Base-by-base conservation (phyloP, 2,329 filamentous ascomycete genomes). In the Cercospora janseana region DNA sequence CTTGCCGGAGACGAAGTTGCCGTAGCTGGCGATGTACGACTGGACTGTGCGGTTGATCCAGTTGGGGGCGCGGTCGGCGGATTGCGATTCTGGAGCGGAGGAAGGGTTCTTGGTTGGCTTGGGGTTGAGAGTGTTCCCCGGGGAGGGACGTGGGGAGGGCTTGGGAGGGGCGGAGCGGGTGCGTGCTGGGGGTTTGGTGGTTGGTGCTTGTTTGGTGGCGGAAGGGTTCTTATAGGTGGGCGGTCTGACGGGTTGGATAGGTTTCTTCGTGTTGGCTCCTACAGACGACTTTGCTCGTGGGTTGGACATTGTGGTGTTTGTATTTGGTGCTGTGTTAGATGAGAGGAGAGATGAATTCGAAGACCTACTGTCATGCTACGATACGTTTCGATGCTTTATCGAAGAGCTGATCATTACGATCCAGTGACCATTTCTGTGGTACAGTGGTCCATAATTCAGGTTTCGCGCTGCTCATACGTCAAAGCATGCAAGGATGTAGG, bases 21-120 rank as follows among this genome's bases (percentile, higher is more conserved):
- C 73, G 4, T 72, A 69, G 24, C 72, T 70, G 3, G 71, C 63
- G 20, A 75, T 69, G 23, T 63, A 69, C 57, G 65, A 64, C 58
- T 73, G 71, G 6, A 74, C 70, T 24, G 69, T 69, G 46, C 67
- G 68, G 49, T 70, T 73, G 57, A 77, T 67, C 73, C 73, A 77
- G 59, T 72, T 73, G 62, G 63, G 69, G 4, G 56, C 21, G n/a
- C 35, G 35, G 45, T 52, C 48, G 18, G 50, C 28, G n/a, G 44
- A 55, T 27, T 16, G 50, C 37, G 27, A 15, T 44, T 45, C 31
- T 45, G 41, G 40, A 15, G 49, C 8, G 4, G 46, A 23, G n/a
- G 46, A 24, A 6, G 57, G 49, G 10, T 59, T 52, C n/a, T 47
- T 46, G 21, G 56, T 32, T 3, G 57, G 43, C 13, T 43, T 47